Conservation (phyloP, 2,329 filamentous ascomycete genomes). For the Orbilia javanica region DNA sequence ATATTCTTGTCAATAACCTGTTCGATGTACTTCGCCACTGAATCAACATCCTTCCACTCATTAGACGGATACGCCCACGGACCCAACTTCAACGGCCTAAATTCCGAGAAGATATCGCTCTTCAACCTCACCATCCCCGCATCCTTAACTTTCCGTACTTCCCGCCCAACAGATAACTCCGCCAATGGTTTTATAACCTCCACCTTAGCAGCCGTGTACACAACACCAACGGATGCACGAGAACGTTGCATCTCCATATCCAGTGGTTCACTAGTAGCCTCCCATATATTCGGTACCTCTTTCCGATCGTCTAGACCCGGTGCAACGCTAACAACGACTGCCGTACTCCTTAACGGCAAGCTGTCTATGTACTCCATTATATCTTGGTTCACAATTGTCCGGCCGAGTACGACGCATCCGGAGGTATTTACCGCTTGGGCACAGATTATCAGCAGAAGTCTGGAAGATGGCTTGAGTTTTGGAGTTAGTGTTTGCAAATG, state of each 20-base stretch:
- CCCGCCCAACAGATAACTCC: neutral
- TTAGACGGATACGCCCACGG: conserved; percentile 34
- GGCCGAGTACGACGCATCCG: conserved; percentile 26
- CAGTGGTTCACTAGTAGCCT: conserved; percentile 5
- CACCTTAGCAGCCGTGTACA: conserved; percentile 26
- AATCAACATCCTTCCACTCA: conserved; percentile 26
- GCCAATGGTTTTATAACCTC: conserved; percentile 25
- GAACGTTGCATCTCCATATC: neutral
- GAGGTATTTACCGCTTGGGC: conserved; percentile 33
- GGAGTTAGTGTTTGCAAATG: neutral
- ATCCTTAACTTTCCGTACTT: conserved; percentile 23
- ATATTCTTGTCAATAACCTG: conserved; percentile 19
- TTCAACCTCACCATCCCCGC: neutral
- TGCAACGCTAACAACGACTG: conserved; percentile 23
- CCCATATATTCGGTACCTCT: conserved; percentile 15
- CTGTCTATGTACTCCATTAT: conserved; percentile 37
- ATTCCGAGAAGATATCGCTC: conserved; percentile 1
- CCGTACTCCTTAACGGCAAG: conserved; percentile 28
- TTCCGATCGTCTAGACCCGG: conserved; percentile 30
- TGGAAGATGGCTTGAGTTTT: neutral
- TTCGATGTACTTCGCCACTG: neutral
- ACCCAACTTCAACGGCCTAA: conserved; percentile 19
- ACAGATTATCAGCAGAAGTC: conserved; percentile 31
- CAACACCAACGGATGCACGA: neutral
- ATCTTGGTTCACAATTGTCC: conserved; percentile 30